Evolutionary conservation across 1,284 basidiomycete genomes (phyloP).

Genomic region (Inonotus obliquus): DNA sequence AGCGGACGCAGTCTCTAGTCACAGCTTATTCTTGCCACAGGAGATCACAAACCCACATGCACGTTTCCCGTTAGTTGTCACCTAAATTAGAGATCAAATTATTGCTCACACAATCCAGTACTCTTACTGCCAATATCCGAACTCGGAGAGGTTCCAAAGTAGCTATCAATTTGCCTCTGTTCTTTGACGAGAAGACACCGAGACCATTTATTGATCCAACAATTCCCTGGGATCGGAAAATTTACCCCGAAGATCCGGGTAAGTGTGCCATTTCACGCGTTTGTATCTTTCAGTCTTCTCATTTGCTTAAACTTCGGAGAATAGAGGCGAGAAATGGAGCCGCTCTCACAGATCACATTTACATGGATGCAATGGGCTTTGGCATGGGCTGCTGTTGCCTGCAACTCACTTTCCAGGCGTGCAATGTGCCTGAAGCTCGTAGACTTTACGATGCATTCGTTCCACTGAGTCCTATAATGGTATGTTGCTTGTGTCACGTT

Average conservation of each 20-base stretch:
- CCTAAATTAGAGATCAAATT: conserved; percentile 11
- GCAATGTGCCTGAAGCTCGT: conserved; percentile 88
- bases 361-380: conserved; percentile 99
- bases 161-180: conserved; percentile 93
- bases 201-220: conserved; percentile 87
- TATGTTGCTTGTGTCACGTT: conserved; percentile 29
- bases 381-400: conserved; percentile 99
- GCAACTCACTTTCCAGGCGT: conserved; percentile 97
- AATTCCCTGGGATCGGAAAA: conserved; percentile 77
- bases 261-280: conserved; percentile 17
- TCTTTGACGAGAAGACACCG: conserved; percentile 84
- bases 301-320: not conserved
- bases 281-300: not conserved
- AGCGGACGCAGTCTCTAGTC: conserved; percentile 71
- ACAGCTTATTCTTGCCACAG: conserved; percentile 92
- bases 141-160: conserved; percentile 89
- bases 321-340: conserved; percentile 85
- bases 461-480: conserved; percentile 92
- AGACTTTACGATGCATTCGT: conserved; percentile 93
- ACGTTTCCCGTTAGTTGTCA: conserved; percentile 82
- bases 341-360: conserved; percentile 88
- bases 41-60: conserved; percentile 97
- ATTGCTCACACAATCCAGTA: conserved; percentile 45
- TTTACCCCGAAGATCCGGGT: conserved; percentile 83
- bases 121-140: conserved; percentile 94